Conservation (phyloP, 768 basidiomycete species). For the Phylloporus arenicola region DNA sequence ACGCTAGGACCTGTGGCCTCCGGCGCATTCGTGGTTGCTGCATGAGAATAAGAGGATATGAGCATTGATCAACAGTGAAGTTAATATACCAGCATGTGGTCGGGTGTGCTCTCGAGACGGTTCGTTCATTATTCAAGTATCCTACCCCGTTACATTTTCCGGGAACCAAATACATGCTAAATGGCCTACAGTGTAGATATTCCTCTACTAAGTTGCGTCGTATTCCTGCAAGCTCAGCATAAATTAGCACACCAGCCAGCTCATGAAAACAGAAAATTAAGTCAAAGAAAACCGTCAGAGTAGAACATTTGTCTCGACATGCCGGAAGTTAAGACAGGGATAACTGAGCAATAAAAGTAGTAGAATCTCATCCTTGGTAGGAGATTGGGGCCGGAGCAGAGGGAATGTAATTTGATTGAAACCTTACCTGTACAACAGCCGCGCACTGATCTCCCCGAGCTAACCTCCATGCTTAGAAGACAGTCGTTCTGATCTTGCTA, state of each 20-base stretch:
- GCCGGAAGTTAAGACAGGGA: conserved; percentile 26
- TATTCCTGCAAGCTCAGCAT: no score
- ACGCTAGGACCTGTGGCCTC: conserved; percentile 23
- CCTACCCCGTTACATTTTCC: neutral
- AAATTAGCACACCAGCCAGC: neutral
- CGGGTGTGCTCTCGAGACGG: no score
- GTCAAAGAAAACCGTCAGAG: neutral
- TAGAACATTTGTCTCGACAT: conserved; percentile 16
- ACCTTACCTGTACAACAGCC: no score
- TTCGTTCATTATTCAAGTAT: neutral
- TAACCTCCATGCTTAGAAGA: no score
- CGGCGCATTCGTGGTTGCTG: conserved; percentile 14
- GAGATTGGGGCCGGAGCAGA: neutral
- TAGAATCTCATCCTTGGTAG: conserved; percentile 19
- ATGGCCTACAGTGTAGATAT: no score
- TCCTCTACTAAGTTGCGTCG: no score
- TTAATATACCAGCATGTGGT: no score
- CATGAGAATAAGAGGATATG: neutral
- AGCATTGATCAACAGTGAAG: no score
- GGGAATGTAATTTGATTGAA: no score
- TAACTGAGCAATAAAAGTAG: conserved; percentile 19
- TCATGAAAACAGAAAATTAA: neutral
- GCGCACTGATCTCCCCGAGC: no score
- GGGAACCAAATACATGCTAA: no score
- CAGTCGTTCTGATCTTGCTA: no score